These are phyloP conservation scores for Ogataea pini DNA, from an alignment of 805 yeast genomes.

Conservation along the genomic window DNA sequence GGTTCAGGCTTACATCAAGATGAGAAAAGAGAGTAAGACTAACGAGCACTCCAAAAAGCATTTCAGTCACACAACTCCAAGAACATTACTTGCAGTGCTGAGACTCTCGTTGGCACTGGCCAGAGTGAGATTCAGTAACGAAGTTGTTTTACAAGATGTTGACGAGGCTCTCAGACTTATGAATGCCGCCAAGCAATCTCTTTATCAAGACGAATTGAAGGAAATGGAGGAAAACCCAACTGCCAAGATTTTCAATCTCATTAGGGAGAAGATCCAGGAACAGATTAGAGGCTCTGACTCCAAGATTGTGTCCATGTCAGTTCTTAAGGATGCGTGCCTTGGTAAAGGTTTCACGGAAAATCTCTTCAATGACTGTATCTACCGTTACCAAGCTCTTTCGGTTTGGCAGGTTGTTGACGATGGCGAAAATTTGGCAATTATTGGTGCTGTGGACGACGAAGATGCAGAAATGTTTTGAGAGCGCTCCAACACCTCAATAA, in stretches of 20 bases:
- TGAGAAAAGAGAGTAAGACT: conserved; percentile 87
- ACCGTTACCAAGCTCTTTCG: conserved; percentile 68
- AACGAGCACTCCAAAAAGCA: conserved; percentile 75
- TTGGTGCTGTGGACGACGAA: conserved; percentile 43
- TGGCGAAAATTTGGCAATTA: conserved; percentile 61
- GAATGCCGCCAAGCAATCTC: conserved; percentile 83
- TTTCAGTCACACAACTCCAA: conserved; percentile 91
- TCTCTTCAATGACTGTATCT: conserved; percentile 73
- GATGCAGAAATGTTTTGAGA: conserved; percentile 27
- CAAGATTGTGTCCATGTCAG: conserved; percentile 43
- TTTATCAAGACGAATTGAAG: conserved; percentile 54
- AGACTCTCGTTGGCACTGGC: conserved; percentile 96
- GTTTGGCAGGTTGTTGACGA: conserved; percentile 79
- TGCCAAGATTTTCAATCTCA: conserved; percentile 70
- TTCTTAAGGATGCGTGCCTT: conserved; percentile 61
- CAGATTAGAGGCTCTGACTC: conserved; percentile 31
- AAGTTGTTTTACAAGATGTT: conserved; percentile 76
- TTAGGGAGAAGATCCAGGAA: conserved; percentile 45
- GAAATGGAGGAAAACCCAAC: conserved; percentile 64
- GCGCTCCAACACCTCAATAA: neutral
- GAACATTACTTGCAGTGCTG: conserved; percentile 87
- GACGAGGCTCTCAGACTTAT: conserved; percentile 92
- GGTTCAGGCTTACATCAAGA: conserved; percentile 79
- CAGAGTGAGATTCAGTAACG: conserved; percentile 75
- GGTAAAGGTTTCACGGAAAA: conserved; percentile 83